phyloP scores from a whole-genome alignment of 805 yeast genomes.

The Starmerella scarabaei region DNA sequence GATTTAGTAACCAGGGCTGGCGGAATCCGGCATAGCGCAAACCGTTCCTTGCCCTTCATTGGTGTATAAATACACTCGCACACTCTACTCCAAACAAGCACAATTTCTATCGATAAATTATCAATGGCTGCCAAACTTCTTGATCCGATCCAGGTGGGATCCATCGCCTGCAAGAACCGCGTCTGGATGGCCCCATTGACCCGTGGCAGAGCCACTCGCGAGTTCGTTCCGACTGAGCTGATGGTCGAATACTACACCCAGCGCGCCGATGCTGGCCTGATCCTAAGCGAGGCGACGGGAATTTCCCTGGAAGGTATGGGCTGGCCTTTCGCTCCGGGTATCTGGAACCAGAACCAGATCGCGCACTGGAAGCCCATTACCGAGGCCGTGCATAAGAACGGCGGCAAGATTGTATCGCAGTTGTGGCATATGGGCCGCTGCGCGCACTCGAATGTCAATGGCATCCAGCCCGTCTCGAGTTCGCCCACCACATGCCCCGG shows the following conservation, averaged over 20 bases:
- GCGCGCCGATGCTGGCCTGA: slow-evolving; percentile 36
- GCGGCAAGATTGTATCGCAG: slow-evolving; percentile 18
- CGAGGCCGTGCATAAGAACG: slow-evolving; percentile 20
- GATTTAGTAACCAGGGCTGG: too few species aligned
- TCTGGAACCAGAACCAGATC: slow-evolving; percentile 24
- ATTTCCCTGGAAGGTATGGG: slow-evolving; percentile 33
- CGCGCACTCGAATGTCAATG: slow-evolving; percentile 10
- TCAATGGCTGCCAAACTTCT: slow-evolving; percentile 24
- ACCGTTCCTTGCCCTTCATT: too few species aligned
- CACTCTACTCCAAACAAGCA: too few species aligned
- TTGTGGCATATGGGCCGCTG: slow-evolving; percentile 20
- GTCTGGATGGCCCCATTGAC: slow-evolving; percentile 40
- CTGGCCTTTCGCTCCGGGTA: slow-evolving; percentile 26
- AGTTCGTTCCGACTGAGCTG: slow-evolving; percentile 34
- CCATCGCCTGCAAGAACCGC: slow-evolving; percentile 28
- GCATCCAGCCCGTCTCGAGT: slow-evolving; percentile 6
- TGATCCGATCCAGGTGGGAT: slow-evolving; percentile 29
- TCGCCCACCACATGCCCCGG: slow-evolving; percentile 6
- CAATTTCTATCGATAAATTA: too few species aligned
- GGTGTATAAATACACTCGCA: too few species aligned
- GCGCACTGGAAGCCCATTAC: slow-evolving; percentile 29
- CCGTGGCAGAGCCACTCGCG: slow-evolving; percentile 28
- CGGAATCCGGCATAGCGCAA: too few species aligned
- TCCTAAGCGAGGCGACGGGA: slow-evolving; percentile 46
- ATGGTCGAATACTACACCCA: slow-evolving; percentile 40